Evolutionary conservation across 768 basidiomycete genomes (phyloP).

Genomic region (Mycena epipterygia): DNA sequence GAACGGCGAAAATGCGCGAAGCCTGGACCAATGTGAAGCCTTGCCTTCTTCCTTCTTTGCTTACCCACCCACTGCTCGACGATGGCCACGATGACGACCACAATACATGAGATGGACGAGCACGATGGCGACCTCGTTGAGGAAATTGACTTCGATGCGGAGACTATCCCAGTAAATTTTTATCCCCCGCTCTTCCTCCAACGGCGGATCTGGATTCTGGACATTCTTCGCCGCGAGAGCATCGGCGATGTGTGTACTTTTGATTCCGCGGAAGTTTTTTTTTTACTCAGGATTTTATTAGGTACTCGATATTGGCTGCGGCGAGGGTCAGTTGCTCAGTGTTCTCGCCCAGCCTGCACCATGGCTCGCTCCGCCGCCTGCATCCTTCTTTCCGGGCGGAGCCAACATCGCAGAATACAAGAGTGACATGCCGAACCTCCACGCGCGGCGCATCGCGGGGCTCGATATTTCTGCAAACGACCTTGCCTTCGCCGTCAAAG

Average conservation of each 20-base stretch:
- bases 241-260: constrained; percentile 62
- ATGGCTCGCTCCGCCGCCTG: constrained; percentile 66
- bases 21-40: too few relatives aligned
- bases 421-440: constrained; percentile 69
- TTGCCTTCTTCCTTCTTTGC: constrained; percentile 2
- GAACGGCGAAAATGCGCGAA: constrained; percentile 3
- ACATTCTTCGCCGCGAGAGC: constrained; percentile 68
- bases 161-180: constrained; percentile 71
- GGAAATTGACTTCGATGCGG: constrained; percentile 33
- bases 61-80: neutral
- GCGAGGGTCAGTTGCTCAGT: constrained; percentile 80
- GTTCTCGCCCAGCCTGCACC: constrained; percentile 83
- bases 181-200: constrained; percentile 78
- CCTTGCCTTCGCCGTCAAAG: constrained; percentile 67
- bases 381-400: constrained; percentile 47
- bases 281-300: constrained; percentile 42
- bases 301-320: constrained; percentile 90
- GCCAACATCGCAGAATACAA: constrained; percentile 44
- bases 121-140: constrained; percentile 29
- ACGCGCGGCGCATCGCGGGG: constrained; percentile 70
- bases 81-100: constrained; percentile 16
- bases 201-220: constrained; percentile 79
- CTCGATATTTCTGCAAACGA: constrained; percentile 73
- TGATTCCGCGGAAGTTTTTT: constrained; percentile 20
- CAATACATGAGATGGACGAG: constrained; percentile 32